These are phyloP conservation scores for Cryptosporidium sp. DNA, from an alignment of 169 alveolate genomes.

Conservation along the genomic window DNA sequence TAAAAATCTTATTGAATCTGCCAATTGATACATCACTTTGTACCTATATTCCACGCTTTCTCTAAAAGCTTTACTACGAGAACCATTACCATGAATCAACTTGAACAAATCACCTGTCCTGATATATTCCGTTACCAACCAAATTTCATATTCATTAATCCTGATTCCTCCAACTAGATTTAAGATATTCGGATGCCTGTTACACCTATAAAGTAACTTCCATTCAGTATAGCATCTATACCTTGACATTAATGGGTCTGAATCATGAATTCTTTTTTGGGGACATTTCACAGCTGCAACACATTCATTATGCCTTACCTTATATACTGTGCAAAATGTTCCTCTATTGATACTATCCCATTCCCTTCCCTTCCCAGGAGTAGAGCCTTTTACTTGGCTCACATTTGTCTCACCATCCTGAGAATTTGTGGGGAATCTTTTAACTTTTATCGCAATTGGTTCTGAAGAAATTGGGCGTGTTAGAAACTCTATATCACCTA, in stretches of 20 bases:
- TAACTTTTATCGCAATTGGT: neutral
- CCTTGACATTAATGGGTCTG: slow-evolving; percentile 77
- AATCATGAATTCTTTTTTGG: slow-evolving; percentile 53
- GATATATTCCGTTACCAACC: slow-evolving; percentile 76
- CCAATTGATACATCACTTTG: slow-evolving; percentile 70
- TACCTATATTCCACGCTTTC: slow-evolving; percentile 40
- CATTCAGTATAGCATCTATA: slow-evolving; percentile 76
- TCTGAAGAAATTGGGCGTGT: slow-evolving; percentile 10
- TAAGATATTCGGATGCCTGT: slow-evolving; percentile 72
- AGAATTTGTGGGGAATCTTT: neutral
- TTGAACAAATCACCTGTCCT: slow-evolving; percentile 73
- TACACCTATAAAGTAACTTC: slow-evolving; percentile 68
- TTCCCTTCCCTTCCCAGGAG: slow-evolving; percentile 40
- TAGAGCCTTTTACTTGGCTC: slow-evolving; percentile 6
- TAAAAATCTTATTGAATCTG: slow-evolving; percentile 65
- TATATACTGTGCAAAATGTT: slow-evolving; percentile 72
- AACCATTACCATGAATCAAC: slow-evolving; percentile 52
- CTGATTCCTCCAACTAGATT: slow-evolving; percentile 72
- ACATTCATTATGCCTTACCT: slow-evolving; percentile 73
- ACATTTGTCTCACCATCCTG: slow-evolving; percentile 52
- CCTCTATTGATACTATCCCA: slow-evolving; percentile 72
- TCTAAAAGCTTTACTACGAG: slow-evolving; percentile 17
- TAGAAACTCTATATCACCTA: slow-evolving; percentile 39
- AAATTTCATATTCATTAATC: slow-evolving; percentile 66
- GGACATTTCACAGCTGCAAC: slow-evolving; percentile 80